Evolutionary conservation across 2,329 filamentous ascomycete genomes (phyloP), one percentile per base, ranked within the genome.

Genomic region (Coleophoma crateriformis): DNA sequence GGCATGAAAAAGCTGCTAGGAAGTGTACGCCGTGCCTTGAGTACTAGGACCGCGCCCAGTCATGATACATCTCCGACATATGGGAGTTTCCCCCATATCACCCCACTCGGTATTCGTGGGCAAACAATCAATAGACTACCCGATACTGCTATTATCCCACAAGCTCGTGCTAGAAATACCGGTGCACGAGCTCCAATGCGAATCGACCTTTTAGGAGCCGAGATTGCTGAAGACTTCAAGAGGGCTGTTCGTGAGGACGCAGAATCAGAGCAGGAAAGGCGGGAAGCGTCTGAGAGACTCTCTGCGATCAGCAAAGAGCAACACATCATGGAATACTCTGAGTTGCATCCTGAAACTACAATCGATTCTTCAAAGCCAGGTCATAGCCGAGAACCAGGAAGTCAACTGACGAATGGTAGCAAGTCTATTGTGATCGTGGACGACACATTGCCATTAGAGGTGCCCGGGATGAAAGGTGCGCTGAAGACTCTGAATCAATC

Each of bases 1-100:
- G 89, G 88, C 3, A 88, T 96, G 77, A 91, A 85, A 67, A 94
- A 84, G 58, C 78, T 97, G 0, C 77, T 99, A 46, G 88, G 90
- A 7, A 92, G 88, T 54, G 88, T 97, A 35, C 86, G 90, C 15
- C 83, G 90, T 54, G 91, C 85, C 6, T 68, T 96, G 45, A 89
- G 89, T 64, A 88, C 76, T 13, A 59, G 54, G 48, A 54, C 52
- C 32, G 58, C 53, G 12, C 49, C 52, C 27, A 57, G 46, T 46
- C 50, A 54, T 27, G 49, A 44, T 15, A 56, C 65, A 46, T 65
- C 67, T 14, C 66, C 68, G 17, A 63, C 65, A 15, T 62, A 63
- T 38, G 67, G 66, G 20, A 64, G 61, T 39, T 64, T 59, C 47
- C 58, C 62, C 46, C 59, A 58, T 50, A 64, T 61, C 34, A 62